Conservation (phyloP, 2,329 filamentous ascomycete genomes). For the Sporothrix pseudoabietina region DNA sequence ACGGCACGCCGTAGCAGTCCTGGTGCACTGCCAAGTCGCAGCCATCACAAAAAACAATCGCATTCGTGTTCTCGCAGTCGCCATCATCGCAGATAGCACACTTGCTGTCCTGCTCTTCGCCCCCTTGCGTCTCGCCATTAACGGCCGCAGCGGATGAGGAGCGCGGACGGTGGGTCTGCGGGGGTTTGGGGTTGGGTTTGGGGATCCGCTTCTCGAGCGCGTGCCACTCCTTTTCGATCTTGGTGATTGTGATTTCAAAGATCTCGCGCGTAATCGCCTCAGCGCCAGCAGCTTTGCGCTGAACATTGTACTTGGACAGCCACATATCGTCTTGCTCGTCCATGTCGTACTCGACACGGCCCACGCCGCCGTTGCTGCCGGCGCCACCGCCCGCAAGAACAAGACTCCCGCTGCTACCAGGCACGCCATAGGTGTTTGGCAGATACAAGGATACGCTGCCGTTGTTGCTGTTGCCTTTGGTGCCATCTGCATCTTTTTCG, state of each 20-base stretch:
- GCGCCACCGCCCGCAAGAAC: conserved; percentile 25
- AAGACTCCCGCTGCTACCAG: conserved; percentile 51
- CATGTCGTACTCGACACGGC: conserved; percentile 98
- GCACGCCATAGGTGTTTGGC: conserved; percentile 34
- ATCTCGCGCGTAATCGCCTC: conserved; percentile 88
- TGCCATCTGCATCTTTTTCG: conserved; percentile 56
- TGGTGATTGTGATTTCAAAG: conserved; percentile 97
- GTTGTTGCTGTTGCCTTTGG: conserved; percentile 51
- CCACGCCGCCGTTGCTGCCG: conserved; percentile 54
- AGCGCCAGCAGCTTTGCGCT: conserved; percentile 71
- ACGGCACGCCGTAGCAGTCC: conserved; percentile 97
- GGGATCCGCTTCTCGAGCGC: conserved; percentile 94
- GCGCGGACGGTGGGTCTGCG: conserved; percentile 87
- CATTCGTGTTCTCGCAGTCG: conserved; percentile 99
- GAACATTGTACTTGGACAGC: conserved; percentile 80
- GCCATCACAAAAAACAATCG: conserved; percentile 97
- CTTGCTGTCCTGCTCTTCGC: conserved; percentile 95
- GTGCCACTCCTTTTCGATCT: conserved; percentile 99
- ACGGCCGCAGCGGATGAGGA: conserved; percentile 94
- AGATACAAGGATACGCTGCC: neutral
- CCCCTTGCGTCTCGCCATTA: conserved; percentile 81
- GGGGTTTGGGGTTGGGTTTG: conserved; percentile 93
- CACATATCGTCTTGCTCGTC: conserved; percentile 98
- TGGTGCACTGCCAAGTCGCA: conserved; percentile 98
- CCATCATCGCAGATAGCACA: conserved; percentile 98